These are phyloP conservation scores for Tricholoma sp. DNA, from an alignment of 768 basidiomycete genomes.

Conservation along the genomic window DNA sequence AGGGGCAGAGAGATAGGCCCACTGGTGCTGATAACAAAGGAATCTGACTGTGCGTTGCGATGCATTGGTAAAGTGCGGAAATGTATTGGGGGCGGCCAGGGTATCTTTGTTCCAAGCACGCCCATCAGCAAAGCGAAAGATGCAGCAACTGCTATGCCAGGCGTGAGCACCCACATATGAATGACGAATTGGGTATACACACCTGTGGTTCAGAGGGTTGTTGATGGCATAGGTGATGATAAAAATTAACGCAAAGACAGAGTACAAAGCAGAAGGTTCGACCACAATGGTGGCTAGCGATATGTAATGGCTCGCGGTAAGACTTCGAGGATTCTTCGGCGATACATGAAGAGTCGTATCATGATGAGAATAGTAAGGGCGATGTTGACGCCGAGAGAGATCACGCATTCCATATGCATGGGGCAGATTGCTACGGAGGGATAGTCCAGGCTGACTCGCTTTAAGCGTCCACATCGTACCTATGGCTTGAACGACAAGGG, in stretches of 20 bases:
- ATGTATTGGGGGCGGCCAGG: slow-evolving; percentile 13
- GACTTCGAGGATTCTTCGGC: slow-evolving; percentile 17
- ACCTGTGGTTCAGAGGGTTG: slow-evolving; percentile 30
- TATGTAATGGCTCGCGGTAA: slow-evolving; percentile 29
- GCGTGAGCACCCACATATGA: neutral
- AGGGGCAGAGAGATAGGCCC: neutral
- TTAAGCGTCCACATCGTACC: slow-evolving; percentile 31
- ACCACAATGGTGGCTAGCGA: slow-evolving; percentile 28
- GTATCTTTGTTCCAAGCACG: slow-evolving; percentile 35
- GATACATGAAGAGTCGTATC: slow-evolving; percentile 23
- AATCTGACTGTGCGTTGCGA: neutral
- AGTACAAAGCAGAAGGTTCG: slow-evolving; percentile 33
- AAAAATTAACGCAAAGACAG: slow-evolving; percentile 25
- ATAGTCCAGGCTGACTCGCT: slow-evolving; percentile 25
- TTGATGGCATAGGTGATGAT: slow-evolving; percentile 27
- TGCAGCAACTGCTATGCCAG: slow-evolving; percentile 36
- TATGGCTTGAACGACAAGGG: slow-evolving; percentile 16
- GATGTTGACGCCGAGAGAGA: slow-evolving; percentile 28
- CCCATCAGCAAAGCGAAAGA: slow-evolving; percentile 42
- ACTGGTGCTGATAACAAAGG: neutral
- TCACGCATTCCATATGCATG: slow-evolving; percentile 21
- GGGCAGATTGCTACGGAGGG: slow-evolving; percentile 23
- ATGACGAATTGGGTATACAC: slow-evolving; percentile 2
- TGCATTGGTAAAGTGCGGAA: neutral
- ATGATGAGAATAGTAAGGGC: slow-evolving; percentile 28